A percentile compares a stretch with the other conserved stretches of the same genome.
These are phyloP conservation scores for Plasmodium vivax DNA, from an alignment of 169 alveolate genomes.

Conservation along the genomic window DNA sequence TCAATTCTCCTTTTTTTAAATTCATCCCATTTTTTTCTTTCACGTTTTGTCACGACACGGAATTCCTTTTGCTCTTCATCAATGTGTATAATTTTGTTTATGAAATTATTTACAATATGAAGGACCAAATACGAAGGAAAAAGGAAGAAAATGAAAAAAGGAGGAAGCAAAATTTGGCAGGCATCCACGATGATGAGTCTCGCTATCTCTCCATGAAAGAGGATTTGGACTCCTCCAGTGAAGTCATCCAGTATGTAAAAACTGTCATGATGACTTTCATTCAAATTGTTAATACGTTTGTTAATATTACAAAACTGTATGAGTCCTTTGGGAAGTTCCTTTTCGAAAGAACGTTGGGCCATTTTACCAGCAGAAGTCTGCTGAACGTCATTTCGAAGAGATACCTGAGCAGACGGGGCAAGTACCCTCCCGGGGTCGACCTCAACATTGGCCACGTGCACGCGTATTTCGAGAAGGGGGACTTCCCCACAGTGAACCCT, in stretches of 20 bases:
- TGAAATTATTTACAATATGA: conserved; percentile 59
- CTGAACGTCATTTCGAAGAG: neutral
- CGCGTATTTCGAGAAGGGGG: neutral
- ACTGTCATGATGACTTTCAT: conserved; percentile 9
- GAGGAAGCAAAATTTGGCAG: neutral
- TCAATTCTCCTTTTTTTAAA: conserved; percentile 21
- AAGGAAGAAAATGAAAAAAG: neutral
- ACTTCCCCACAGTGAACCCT: neutral
- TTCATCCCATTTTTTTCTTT: conserved; percentile 38
- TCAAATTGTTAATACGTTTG: conserved; percentile 11
- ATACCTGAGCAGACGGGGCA: neutral
- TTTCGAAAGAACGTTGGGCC: conserved; percentile 38
- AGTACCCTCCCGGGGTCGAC: conserved; percentile 4
- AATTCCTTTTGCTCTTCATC: conserved; percentile 39
- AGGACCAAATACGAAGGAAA: conserved; percentile 31
- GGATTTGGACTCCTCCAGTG: conserved; percentile 14
- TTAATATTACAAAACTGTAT: conserved; percentile 3
- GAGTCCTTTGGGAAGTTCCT: conserved; percentile 7
- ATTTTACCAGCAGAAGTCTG: neutral
- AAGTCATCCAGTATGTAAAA: conserved; percentile 20
- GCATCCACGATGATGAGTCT: neutral
- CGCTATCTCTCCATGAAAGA: conserved; percentile 4
- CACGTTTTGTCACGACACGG: conserved; percentile 35
- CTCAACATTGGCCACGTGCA: conserved; percentile 27
- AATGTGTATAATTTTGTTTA: conserved; percentile 52